These are phyloP conservation scores for Pythium aquatile DNA, from an alignment of 352 stramenopile genomes.

Conservation along the genomic window DNA sequence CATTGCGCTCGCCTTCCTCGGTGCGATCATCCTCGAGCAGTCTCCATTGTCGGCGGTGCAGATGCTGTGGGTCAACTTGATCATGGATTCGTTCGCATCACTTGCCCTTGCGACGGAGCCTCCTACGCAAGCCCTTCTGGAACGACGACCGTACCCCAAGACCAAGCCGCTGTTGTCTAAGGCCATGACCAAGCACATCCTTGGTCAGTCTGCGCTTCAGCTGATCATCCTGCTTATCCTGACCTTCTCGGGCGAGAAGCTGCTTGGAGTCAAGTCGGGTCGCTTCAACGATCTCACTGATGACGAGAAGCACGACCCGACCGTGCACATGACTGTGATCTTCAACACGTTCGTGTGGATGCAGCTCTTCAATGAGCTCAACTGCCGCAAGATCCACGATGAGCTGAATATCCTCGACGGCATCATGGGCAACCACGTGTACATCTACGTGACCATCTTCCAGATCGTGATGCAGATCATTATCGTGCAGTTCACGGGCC, in stretches of 20 bases:
- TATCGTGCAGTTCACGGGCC: conserved; percentile 93
- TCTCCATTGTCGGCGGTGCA: conserved; percentile 95
- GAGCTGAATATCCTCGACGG: conserved; percentile 93
- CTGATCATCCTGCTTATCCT: conserved; percentile 88
- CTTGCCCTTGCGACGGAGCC: conserved; percentile 94
- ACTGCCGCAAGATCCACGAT: conserved; percentile 81
- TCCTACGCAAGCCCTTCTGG: conserved; percentile 87
- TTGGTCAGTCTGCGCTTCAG: conserved; percentile 92
- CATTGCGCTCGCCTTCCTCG: conserved; percentile 91
- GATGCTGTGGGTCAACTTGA: conserved; percentile 98
- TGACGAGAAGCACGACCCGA: conserved; percentile 46
- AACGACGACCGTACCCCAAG: conserved; percentile 91
- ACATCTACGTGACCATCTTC: conserved; percentile 89
- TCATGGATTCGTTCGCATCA: conserved; percentile 98
- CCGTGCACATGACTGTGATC: conserved; percentile 93
- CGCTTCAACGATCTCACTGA: conserved; percentile 39
- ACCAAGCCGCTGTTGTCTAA: conserved; percentile 92
- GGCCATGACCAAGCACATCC: conserved; percentile 96
- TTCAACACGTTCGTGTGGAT: conserved; percentile 99
- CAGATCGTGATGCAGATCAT: conserved; percentile 93
- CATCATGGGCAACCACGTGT: conserved; percentile 90
- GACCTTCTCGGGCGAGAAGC: conserved; percentile 71
- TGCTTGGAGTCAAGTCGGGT: conserved; percentile 48
- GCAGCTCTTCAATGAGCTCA: conserved; percentile 92
- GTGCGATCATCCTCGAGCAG: conserved; percentile 71